phyloP scores from a whole-genome alignment of 768 basidiomycete species.

The Lactarius trivialis region DNA sequence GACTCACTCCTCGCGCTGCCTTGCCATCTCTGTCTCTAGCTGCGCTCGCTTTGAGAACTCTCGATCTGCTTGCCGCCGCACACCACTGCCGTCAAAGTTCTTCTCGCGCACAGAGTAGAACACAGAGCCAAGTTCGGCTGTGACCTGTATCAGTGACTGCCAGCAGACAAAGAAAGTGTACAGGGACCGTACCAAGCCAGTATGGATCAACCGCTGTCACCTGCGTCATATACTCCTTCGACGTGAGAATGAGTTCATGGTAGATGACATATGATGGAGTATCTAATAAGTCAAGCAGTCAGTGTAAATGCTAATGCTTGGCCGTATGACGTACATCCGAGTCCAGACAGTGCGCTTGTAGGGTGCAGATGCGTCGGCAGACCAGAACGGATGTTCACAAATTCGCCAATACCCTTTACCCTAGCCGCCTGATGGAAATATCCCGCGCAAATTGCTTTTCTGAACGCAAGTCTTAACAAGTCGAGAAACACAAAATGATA shows the following conservation, averaged over 20 bases:
- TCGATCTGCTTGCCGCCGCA: conserved; percentile 67
- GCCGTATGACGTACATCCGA: conserved; percentile 64
- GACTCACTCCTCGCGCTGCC: conserved; percentile 64
- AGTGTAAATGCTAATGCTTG: neutral
- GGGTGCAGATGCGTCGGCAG: conserved; percentile 95
- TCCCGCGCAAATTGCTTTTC: conserved; percentile 95
- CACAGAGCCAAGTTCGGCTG: conserved; percentile 90
- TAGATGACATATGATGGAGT: conserved; percentile 96
- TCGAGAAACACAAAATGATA: neutral
- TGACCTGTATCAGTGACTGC: conserved; percentile 15
- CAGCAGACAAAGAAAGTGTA: neutral
- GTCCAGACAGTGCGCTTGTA: conserved; percentile 91
- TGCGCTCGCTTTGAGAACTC: conserved; percentile 92
- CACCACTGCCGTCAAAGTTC: conserved; percentile 88
- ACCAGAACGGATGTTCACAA: conserved; percentile 93
- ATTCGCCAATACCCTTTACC: conserved; percentile 98
- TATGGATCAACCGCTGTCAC: conserved; percentile 97
- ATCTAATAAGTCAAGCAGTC: conserved; percentile 40
- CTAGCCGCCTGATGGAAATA: conserved; percentile 99
- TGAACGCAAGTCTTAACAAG: conserved; percentile 27
- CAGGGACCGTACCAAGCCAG: conserved; percentile 69
- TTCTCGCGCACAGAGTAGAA: conserved; percentile 98
- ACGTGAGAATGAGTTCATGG: conserved; percentile 92
- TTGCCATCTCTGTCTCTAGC: conserved; percentile 86
- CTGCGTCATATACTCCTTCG: conserved; percentile 98